phyloP scores from a whole-genome alignment of 805 yeast species.

The Metschnikowia continentalis region DNA sequence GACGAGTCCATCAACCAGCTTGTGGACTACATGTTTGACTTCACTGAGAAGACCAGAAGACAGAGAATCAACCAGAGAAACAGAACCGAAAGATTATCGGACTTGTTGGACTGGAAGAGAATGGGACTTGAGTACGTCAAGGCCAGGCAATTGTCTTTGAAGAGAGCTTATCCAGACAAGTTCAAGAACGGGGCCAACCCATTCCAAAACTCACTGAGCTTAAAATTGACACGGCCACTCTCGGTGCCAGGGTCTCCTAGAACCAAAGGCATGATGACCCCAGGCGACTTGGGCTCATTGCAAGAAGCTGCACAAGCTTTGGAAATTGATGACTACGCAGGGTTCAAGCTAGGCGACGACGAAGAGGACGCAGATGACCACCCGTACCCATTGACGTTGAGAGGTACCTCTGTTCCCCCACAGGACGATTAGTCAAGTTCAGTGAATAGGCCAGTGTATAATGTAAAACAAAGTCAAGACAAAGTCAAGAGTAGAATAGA shows the following conservation, averaged over 20 bases:
- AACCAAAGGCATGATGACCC: slow-evolving; percentile 82
- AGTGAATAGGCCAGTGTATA: background rate
- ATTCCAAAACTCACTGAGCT: slow-evolving; percentile 40
- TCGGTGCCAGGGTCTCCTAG: slow-evolving; percentile 98
- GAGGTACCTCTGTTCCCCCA: slow-evolving; percentile 47
- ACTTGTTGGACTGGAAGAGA: slow-evolving; percentile 93
- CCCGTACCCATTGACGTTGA: slow-evolving; percentile 44
- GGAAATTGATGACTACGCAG: slow-evolving; percentile 72
- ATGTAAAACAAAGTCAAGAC: background rate
- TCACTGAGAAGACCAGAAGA: slow-evolving; percentile 84
- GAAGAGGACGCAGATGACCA: slow-evolving; percentile 33
- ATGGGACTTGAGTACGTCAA: slow-evolving; percentile 96
- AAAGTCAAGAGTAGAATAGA: no score
- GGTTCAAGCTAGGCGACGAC: slow-evolving; percentile 47
- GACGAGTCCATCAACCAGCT: slow-evolving; percentile 92
- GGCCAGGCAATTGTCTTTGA: slow-evolving; percentile 87
- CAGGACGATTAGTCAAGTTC: slow-evolving; percentile 15
- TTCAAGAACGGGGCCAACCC: slow-evolving; percentile 53
- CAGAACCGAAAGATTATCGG: slow-evolving; percentile 91
- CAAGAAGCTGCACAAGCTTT: slow-evolving; percentile 79
- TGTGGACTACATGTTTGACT: slow-evolving; percentile 84
- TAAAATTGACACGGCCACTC: slow-evolving; percentile 84
- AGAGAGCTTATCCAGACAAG: slow-evolving; percentile 89
- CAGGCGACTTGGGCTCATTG: slow-evolving; percentile 95
- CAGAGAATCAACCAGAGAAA: slow-evolving; percentile 97